Percentiles rank a stretch among this genome's conserved stretches.
Conservation (phyloP, 495 filamentous ascomycete genomes). For the Zalerion maritima region DNA sequence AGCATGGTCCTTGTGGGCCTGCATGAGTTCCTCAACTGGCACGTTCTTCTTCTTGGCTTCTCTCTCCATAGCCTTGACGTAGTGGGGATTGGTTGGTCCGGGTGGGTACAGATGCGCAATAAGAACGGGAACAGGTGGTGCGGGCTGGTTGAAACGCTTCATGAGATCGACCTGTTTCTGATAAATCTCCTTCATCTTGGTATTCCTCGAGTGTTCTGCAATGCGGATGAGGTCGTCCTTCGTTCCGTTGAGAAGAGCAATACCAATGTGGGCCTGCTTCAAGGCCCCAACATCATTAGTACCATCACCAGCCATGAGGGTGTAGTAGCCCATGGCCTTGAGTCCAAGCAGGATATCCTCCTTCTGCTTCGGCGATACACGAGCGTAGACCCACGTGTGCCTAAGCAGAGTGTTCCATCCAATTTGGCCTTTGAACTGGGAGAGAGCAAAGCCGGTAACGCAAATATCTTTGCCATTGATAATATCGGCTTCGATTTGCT, state of each 20-base stretch:
- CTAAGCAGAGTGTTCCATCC: conserved; percentile 58
- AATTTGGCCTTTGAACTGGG: conserved; percentile 70
- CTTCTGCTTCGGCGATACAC: conserved; percentile 97
- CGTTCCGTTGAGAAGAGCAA: conserved; percentile 90
- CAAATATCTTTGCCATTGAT: conserved; percentile 83
- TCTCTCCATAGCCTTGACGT: conserved; percentile 77
- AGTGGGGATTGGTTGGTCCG: conserved; percentile 86
- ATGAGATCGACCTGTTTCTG: conserved; percentile 89
- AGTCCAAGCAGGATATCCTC: conserved; percentile 94
- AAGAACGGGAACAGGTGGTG: conserved; percentile 72
- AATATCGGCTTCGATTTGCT: conserved; percentile 69
- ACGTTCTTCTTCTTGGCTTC: conserved; percentile 64
- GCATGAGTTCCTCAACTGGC: conserved; percentile 25
- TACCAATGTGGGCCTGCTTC: conserved; percentile 96
- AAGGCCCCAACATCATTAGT: conserved; percentile 97
- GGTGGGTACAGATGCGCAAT: conserved; percentile 94
- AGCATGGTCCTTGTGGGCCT: conserved; percentile 23
- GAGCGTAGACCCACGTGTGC: conserved; percentile 94
- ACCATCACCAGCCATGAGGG: conserved; percentile 96
- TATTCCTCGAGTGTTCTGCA: conserved; percentile 78
- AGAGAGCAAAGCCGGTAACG: conserved; percentile 86
- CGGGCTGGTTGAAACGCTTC: conserved; percentile 80
- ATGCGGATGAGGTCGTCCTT: conserved; percentile 82
- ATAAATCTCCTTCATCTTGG: conserved; percentile 97
- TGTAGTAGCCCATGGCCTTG: conserved; percentile 93